Conservation (phyloP, 164 flowering plant genomes). For the Liriodendron chinense region DNA sequence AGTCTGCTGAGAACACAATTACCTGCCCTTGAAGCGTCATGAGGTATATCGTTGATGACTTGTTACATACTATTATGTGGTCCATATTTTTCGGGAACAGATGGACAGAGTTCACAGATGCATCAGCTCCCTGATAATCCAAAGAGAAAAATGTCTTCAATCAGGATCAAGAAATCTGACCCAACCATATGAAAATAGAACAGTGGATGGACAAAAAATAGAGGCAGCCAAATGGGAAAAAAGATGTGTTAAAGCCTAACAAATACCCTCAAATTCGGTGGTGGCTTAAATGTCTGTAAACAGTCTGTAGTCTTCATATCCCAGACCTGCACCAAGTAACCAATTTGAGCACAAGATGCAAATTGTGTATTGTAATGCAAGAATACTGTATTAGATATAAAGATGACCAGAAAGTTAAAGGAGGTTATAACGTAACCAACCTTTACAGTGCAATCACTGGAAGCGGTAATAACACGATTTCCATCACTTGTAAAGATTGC, state of each 20-base stretch:
- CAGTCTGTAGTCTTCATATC: slow-evolving; percentile 88
- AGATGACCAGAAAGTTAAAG: background rate
- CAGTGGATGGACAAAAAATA: background rate
- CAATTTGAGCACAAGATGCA: background rate
- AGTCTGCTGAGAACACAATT: slow-evolving; percentile 4
- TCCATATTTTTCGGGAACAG: slow-evolving; percentile 88
- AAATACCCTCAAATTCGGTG: slow-evolving; percentile 89
- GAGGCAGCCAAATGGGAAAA: slow-evolving; percentile 5
- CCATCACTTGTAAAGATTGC: slow-evolving; percentile 95
- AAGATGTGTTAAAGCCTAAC: background rate
- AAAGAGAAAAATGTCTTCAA: slow-evolving; percentile 8
- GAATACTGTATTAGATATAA: background rate
- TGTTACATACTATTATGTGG: slow-evolving; percentile 91
- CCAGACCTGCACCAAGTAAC: slow-evolving; percentile 71
- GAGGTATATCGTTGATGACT: slow-evolving; percentile 88
- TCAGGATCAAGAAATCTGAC: background rate
- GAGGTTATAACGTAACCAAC: slow-evolving; percentile 25
- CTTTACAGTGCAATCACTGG: slow-evolving; percentile 98
- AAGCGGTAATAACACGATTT: slow-evolving; percentile 89
- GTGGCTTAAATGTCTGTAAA: slow-evolving; percentile 94
- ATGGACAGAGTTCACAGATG: slow-evolving; percentile 93
- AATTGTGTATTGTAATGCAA: background rate
- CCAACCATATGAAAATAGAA: background rate
- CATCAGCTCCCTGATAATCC: slow-evolving; percentile 86
- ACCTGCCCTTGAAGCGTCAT: slow-evolving; percentile 99